Conservation (phyloP, 2,329 filamentous ascomycete genomes). For the Phoma sp. region DNA sequence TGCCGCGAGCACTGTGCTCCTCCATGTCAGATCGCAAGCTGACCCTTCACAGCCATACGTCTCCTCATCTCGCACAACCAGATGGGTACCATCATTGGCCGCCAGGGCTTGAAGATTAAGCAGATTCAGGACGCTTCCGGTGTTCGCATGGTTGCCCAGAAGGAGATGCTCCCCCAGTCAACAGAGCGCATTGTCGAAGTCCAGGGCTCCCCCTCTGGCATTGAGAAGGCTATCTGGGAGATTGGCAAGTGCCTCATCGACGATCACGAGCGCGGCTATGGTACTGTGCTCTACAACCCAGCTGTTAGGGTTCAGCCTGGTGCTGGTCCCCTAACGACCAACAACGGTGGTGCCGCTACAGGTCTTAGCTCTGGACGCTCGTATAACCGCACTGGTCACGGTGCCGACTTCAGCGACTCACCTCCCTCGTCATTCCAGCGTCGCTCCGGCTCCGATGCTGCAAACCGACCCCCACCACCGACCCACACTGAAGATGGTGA, state of each 20-base stretch:
- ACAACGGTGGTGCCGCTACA: constrained; percentile 60
- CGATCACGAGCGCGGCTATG: constrained; percentile 96
- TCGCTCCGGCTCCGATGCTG: constrained; percentile 83
- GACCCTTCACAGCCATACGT: constrained; percentile 75
- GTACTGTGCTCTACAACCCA: constrained; percentile 97
- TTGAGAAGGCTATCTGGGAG: constrained; percentile 96
- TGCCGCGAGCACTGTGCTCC: neutral
- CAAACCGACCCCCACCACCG: constrained; percentile 76
- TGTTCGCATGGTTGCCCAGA: constrained; percentile 98
- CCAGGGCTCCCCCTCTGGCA: constrained; percentile 91
- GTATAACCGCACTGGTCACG: constrained; percentile 93
- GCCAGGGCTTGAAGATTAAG: constrained; percentile 98
- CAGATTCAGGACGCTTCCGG: constrained; percentile 97
- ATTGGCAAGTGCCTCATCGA: constrained; percentile 98
- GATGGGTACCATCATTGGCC: constrained; percentile 99
- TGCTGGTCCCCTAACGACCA: constrained; percentile 58
- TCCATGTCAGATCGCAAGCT: constrained; percentile 17
- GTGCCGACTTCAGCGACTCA: constrained; percentile 94
- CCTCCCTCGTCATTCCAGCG: constrained; percentile 69
- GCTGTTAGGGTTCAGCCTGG: constrained; percentile 83
- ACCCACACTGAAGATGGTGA: constrained; percentile 96
- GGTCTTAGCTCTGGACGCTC: constrained; percentile 66
- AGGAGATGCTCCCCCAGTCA: constrained; percentile 99
- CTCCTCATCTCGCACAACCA: constrained; percentile 99
- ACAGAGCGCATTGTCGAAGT: constrained; percentile 98